Conservation (phyloP, 139 green algal species). For the Chlamydomonas sp. region DNA sequence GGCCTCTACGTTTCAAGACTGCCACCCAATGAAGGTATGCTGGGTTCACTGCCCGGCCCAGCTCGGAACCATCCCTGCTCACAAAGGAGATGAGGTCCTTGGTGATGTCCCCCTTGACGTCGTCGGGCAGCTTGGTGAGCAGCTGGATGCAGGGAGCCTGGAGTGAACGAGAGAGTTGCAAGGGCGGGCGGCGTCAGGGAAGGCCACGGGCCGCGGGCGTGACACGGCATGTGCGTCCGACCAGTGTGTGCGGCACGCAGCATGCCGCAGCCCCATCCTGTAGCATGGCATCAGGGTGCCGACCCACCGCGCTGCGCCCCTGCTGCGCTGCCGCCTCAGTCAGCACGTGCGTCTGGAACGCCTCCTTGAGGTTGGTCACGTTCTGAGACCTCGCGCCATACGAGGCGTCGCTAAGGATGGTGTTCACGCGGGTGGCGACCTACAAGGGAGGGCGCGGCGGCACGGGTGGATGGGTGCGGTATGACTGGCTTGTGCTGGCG, state of each 20-base stretch:
- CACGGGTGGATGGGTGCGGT: too few species aligned
- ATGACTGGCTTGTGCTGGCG: too few species aligned
- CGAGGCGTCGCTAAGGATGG: not conserved
- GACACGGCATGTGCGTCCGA: not conserved
- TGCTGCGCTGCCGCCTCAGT: not conserved
- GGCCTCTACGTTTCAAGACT: too few species aligned
- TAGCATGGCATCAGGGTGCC: not conserved
- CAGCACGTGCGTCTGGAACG: not conserved
- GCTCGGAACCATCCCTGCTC: too few species aligned
- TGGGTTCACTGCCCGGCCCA: too few species aligned
- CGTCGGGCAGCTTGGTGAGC: too few species aligned
- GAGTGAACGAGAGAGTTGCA: not conserved
- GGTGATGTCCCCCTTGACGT: not conserved
- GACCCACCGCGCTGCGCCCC: conserved; percentile 3
- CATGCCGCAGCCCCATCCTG: not conserved
- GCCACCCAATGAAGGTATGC: too few species aligned
- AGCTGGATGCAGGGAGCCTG: too few species aligned
- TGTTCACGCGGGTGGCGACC: not conserved
- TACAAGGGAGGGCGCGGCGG: too few species aligned
- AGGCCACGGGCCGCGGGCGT: not conserved
- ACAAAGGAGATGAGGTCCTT: conserved; percentile 9
- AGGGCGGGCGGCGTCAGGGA: not conserved
- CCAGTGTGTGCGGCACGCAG: not conserved
- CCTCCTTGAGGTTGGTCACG: not conserved
- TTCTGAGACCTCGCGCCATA: not conserved